phyloP scores from a whole-genome alignment of 2,329 filamentous ascomycete species.

The Nemania bipapillata region DNA sequence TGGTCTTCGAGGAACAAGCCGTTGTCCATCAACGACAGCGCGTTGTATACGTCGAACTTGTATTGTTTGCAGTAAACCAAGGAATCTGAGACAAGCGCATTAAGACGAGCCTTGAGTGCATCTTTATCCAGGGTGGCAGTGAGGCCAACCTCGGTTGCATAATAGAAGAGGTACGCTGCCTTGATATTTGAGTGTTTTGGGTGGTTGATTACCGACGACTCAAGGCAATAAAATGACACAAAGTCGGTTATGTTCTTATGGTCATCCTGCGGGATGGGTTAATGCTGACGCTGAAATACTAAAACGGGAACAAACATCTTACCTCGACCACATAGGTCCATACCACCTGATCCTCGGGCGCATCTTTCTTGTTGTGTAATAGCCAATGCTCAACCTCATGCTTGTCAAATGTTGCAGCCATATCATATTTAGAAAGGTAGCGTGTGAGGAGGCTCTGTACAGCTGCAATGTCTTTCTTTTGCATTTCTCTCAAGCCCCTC shows the following conservation, averaged over 20 bases:
- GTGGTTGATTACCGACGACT: slow-evolving; percentile 89
- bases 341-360: slow-evolving; percentile 79
- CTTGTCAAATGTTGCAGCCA: slow-evolving; percentile 82
- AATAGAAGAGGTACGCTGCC: slow-evolving; percentile 97
- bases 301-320: slow-evolving; percentile 39
- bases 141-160: slow-evolving; percentile 85
- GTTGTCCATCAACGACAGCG: slow-evolving; percentile 92
- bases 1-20: slow-evolving; percentile 91
- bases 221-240: slow-evolving; percentile 94
- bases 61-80: slow-evolving; percentile 84
- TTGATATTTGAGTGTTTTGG: slow-evolving; percentile 80
- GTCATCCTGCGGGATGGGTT: slow-evolving; percentile 57
- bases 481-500: slow-evolving; percentile 81
- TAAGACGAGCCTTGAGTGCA: slow-evolving; percentile 81
- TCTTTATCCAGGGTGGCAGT: slow-evolving; percentile 62
- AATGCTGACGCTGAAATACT: slow-evolving; percentile 29
- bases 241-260: slow-evolving; percentile 92
- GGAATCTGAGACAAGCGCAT: slow-evolving; percentile 82
- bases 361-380: slow-evolving; percentile 71
- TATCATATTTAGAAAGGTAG: slow-evolving; percentile 82
- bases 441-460: slow-evolving; percentile 79
- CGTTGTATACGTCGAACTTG: slow-evolving; percentile 97
- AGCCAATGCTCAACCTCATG: slow-evolving; percentile 92
- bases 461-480: slow-evolving; percentile 77
- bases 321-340: slow-evolving; percentile 94